phyloP scores from a whole-genome alignment of 306 rosid species.

The Cicer bijugum region DNA sequence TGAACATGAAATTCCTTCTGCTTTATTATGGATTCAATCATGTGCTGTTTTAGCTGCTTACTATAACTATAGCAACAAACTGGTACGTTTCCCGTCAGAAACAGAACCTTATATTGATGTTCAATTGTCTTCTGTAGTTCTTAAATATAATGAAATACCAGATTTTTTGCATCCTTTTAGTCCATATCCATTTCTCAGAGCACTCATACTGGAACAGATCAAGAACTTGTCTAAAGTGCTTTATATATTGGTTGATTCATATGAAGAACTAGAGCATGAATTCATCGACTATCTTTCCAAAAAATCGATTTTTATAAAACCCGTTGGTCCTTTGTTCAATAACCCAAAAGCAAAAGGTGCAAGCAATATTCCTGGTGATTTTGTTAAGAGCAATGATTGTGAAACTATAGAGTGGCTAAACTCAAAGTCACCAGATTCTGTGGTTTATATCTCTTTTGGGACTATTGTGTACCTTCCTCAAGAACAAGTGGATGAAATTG shows the following conservation, averaged over 20 bases:
- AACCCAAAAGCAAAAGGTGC: conserved; percentile 28
- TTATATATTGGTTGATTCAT: conserved; percentile 64
- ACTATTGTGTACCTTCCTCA: conserved; percentile 59
- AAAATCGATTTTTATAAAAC: conserved; percentile 39
- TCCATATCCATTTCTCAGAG: conserved; percentile 41
- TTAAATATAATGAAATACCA: conserved; percentile 65
- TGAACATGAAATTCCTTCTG: conserved; percentile 50
- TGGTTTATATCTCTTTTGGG: conserved; percentile 72
- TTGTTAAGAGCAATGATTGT: conserved; percentile 58
- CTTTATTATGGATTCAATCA: conserved; percentile 73
- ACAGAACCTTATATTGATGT: conserved; percentile 52
- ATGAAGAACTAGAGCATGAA: conserved; percentile 60
- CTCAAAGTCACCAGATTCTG: conserved; percentile 51
- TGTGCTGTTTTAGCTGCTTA: conserved; percentile 62
- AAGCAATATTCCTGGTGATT: conserved; percentile 53
- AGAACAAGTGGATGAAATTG: conserved; percentile 67
- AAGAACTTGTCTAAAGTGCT: conserved; percentile 51
- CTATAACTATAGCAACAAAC: conserved; percentile 53
- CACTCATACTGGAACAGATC: conserved; percentile 55
- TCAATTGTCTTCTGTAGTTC: conserved; percentile 47
- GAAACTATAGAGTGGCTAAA: conserved; percentile 58
- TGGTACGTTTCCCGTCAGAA: conserved; percentile 60
- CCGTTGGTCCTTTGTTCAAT: conserved; percentile 73
- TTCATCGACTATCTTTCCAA: conserved; percentile 45
- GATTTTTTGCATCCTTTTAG: conserved; percentile 58